Evolutionary conservation across 2,329 filamentous ascomycete genomes (phyloP), one percentile per base, ranked within the genome.

Genomic region (Neopestalotiopsis clavispora): DNA sequence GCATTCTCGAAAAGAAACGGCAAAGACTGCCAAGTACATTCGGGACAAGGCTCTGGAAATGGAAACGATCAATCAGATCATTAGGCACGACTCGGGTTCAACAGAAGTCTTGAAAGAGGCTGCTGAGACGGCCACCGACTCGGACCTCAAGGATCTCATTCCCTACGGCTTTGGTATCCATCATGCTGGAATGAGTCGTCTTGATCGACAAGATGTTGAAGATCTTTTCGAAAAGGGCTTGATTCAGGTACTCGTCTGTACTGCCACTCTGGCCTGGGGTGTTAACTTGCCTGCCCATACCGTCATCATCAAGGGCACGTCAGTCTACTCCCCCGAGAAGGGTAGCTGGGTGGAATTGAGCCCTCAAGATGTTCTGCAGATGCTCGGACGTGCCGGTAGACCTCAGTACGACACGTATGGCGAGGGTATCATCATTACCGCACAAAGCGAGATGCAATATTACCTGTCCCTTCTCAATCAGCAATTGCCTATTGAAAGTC

Each of bases 101-200:
- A 89, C 94, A 72, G 95, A 97, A 77, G 94, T 97, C 68, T 81
- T 99, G 69, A 91, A 91, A 42, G 93, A 97, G 78, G 94, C 97
- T 75, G 90, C 94, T 0, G 92, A 93, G 68, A 88, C 91, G 67
- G 93, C 96, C 20, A 91, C 91, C 42, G 96, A 99, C 78, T 85
- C 91, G 65, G 95, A 97, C 67, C 85, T 99, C 65, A 98, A 98
- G 80, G 96, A 98, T 77, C 84, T 99, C 12, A 84, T 99, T 77
- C 96, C 96, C 0, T 98, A 98, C 75, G 96, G 97, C 6, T 97
- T 99, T 74, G 96, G 96, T 77, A 99, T 99, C 70, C 96, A 99
- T 83, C 96, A 99, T 81, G 96, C 96, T 77, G 96, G 96, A 81
- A 97, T 99, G 93, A 97, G 90, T 79, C 90, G 96, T 79, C 90